These are phyloP conservation scores for Scenedesmus sp. DNA, from an alignment of 163 green algal genomes.

Conservation along the genomic window DNA sequence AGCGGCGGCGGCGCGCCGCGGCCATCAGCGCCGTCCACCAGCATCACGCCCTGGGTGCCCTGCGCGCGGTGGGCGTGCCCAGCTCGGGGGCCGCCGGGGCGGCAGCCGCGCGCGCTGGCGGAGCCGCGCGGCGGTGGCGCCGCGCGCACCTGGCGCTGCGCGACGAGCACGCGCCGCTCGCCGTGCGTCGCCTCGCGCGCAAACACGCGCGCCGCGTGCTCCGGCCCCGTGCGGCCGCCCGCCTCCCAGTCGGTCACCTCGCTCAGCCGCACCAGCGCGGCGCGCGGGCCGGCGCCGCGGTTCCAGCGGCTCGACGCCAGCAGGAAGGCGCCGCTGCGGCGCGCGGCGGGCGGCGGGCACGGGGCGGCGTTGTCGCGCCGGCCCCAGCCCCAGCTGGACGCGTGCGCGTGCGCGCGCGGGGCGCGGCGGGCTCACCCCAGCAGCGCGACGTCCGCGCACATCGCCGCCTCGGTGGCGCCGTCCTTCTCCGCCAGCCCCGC, in stretches of 20 bases:
- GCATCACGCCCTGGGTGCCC: constrained; percentile 64
- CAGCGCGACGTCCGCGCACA: constrained; percentile 70
- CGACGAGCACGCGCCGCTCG: constrained; percentile 63
- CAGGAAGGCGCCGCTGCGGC: constrained; percentile 57
- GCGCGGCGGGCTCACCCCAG: constrained; percentile 54
- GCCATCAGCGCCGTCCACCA: constrained; percentile 62
- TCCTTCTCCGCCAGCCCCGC: constrained; percentile 56
- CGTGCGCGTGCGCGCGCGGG: no score
- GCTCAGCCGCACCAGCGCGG: constrained; percentile 62
- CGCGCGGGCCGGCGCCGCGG: constrained; percentile 41
- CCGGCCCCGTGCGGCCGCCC: constrained; percentile 63
- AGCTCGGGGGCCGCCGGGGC: no score
- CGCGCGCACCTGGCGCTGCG: constrained; percentile 51
- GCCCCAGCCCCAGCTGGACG: no score
- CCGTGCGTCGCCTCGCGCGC: constrained; percentile 67
- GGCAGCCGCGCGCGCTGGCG: no score
- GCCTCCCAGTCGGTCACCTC: constrained; percentile 78
- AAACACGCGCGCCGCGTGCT: constrained; percentile 71
- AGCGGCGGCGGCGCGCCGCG: constrained; percentile 46
- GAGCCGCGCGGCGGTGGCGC: no score
- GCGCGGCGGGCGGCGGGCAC: not conserved
- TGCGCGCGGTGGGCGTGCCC: no score
- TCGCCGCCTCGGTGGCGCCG: constrained; percentile 53
- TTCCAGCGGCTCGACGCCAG: constrained; percentile 65
- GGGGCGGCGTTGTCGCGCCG: not conserved